Conservation (phyloP, 768 basidiomycete genomes). For the Tephrocybe sp. region DNA sequence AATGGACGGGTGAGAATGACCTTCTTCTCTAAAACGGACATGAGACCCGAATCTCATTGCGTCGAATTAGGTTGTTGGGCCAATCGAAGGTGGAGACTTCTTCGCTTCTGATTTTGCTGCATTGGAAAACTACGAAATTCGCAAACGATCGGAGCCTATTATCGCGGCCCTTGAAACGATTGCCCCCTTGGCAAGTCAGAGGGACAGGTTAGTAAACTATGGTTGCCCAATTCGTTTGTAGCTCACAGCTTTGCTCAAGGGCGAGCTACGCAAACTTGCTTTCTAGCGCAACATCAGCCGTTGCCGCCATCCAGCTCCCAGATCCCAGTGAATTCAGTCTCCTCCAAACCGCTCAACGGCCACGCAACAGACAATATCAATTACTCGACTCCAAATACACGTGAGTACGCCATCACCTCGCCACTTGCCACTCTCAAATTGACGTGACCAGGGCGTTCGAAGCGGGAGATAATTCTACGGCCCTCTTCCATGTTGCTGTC, state of each 20-base stretch:
- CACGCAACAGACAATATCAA: conserved; percentile 62
- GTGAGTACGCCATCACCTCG: conserved; percentile 41
- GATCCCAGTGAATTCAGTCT: conserved; percentile 74
- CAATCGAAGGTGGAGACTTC: conserved; percentile 62
- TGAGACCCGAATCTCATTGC: no score
- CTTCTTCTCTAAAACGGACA: neutral
- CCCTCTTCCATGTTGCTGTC: conserved; percentile 68
- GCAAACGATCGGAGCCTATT: conserved; percentile 69
- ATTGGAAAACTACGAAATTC: conserved; percentile 73
- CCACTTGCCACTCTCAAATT: neutral
- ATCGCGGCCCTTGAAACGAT: conserved; percentile 62
- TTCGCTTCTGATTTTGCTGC: conserved; percentile 67
- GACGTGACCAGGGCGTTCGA: conserved; percentile 56
- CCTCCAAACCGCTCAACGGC: conserved; percentile 62
- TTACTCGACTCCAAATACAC: conserved; percentile 61
- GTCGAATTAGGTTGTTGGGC: conserved; percentile 77
- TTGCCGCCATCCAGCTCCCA: conserved; percentile 68
- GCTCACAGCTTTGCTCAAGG: conserved; percentile 35
- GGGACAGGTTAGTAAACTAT: conserved; percentile 41
- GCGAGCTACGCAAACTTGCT: conserved; percentile 57
- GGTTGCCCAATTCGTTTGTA: neutral
- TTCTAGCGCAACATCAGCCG: conserved; percentile 66
- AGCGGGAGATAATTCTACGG: conserved; percentile 65
- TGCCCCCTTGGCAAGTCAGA: conserved; percentile 32
- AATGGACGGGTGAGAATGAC: conserved; percentile 9